Percentiles rank a stretch among this genome's conserved stretches.
Evolutionary conservation across 352 stramenopile genomes (phyloP).

Genomic region (Elongisporangium prolatum): DNA sequence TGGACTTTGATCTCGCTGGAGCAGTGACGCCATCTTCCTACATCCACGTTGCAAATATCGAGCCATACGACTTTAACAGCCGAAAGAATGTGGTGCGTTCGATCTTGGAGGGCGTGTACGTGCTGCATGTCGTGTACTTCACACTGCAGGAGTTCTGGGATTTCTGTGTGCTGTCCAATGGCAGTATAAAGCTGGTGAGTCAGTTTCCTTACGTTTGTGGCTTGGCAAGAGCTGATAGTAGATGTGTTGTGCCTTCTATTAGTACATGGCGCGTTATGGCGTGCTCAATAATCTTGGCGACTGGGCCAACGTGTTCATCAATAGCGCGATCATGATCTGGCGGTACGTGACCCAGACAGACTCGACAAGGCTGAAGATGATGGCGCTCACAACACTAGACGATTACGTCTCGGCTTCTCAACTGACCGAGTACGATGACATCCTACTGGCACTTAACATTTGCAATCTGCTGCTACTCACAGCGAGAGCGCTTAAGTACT

Average conservation of each 20-base stretch:
- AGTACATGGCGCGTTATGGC: slow-evolving; percentile 66
- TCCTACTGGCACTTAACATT: slow-evolving; percentile 59
- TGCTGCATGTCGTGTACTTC: slow-evolving; percentile 55
- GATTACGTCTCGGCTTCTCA: slow-evolving; percentile 46
- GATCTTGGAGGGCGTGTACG: slow-evolving; percentile 41
- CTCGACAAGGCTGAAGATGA: slow-evolving; percentile 24
- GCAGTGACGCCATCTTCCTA: slow-evolving; percentile 34
- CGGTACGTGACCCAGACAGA: slow-evolving; percentile 48
- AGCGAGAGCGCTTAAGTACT: slow-evolving; percentile 59
- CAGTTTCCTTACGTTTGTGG: neutral
- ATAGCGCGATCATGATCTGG: slow-evolving; percentile 51
- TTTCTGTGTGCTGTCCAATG: slow-evolving; percentile 51
- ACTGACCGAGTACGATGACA: slow-evolving; percentile 53
- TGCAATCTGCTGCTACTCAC: slow-evolving; percentile 66
- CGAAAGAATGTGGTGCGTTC: slow-evolving; percentile 38
- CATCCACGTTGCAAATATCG: slow-evolving; percentile 55
- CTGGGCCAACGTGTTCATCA: slow-evolving; percentile 60
- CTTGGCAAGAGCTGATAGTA: neutral
- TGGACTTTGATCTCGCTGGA: slow-evolving; percentile 57
- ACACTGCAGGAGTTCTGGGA: slow-evolving; percentile 60
- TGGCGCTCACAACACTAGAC: slow-evolving; percentile 49
- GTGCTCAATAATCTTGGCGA: slow-evolving; percentile 63
- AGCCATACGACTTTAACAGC: slow-evolving; percentile 60
- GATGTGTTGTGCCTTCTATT: slow-evolving; percentile 1
- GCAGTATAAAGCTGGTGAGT: slow-evolving; percentile 39